A percentile compares a stretch with the other conserved stretches of the same genome.
Conservation (phyloP, 179 eudicot genomes). For the Beta corolliflora region DNA sequence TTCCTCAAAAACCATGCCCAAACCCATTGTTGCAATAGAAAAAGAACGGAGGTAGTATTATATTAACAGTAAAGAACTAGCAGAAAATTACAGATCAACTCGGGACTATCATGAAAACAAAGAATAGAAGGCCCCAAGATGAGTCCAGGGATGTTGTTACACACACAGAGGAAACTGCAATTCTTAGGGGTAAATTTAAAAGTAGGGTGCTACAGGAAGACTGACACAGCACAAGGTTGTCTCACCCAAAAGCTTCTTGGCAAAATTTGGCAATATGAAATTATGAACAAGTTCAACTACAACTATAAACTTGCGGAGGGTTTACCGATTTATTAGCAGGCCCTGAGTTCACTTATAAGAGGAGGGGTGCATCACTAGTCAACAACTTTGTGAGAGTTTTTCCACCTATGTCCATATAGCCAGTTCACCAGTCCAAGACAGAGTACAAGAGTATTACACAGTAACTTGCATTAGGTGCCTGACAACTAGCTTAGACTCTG, state of each 20-base stretch:
- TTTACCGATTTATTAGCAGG: background rate
- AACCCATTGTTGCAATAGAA: too few relatives aligned
- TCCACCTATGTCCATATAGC: background rate
- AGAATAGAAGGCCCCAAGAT: background rate
- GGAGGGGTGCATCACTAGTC: background rate
- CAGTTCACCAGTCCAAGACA: background rate
- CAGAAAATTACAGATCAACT: background rate
- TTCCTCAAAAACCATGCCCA: too few relatives aligned
- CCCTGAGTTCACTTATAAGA: background rate
- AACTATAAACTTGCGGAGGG: background rate
- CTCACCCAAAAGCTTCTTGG: background rate
- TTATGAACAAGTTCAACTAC: background rate
- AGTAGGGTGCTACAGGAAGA: background rate
- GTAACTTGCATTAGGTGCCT: background rate
- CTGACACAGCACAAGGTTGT: background rate
- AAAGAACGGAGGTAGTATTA: background rate
- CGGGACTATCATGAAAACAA: background rate
- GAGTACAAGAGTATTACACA: background rate
- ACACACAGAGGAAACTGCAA: background rate
- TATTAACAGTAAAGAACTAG: background rate
- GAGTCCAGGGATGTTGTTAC: background rate
- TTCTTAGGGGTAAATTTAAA: background rate
- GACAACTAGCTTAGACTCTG: background rate
- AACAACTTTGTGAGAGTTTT: background rate
- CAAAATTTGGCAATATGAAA: background rate